A percentile compares a stretch with the other conserved stretches of the same genome.
Evolutionary conservation across 148 eudicot genomes (phyloP).

Genomic region (Salicornia ramosissima): DNA sequence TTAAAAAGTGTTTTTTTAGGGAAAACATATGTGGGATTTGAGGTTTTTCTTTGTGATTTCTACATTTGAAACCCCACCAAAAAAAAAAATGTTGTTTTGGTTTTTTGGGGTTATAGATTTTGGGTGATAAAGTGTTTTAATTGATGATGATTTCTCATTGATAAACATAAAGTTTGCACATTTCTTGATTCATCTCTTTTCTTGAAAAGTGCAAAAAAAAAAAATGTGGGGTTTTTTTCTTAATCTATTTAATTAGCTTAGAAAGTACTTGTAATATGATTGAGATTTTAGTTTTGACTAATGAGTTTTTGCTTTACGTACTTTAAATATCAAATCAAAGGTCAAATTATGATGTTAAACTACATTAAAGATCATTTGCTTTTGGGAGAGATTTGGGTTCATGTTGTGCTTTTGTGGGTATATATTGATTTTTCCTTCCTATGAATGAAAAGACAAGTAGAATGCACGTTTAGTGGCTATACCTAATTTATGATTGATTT

Average conservation of each 20-base stretch:
- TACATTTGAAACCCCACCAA: neutral
- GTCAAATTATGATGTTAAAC: conserved; percentile 11
- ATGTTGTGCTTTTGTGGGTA: conserved; percentile 6
- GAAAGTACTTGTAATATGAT: neutral
- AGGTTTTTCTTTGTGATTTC: conserved; percentile 23
- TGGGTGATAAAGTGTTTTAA: conserved; percentile 2
- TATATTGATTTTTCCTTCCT: neutral
- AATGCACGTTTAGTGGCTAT: conserved; percentile 12
- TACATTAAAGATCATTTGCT: conserved; percentile 6
- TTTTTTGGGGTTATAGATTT: neutral
- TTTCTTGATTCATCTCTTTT: conserved; percentile 3
- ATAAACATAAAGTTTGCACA: neutral
- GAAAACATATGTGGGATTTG: conserved; percentile 39
- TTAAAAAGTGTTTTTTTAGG: neutral
- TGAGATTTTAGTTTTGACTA: neutral
- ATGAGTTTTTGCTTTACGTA: neutral
- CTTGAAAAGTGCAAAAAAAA: conserved; percentile 8
- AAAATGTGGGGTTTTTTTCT: neutral
- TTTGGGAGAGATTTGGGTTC: conserved; percentile 1
- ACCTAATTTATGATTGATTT: conserved; percentile 17
- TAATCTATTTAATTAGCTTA: neutral
- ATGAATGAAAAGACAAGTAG: conserved; percentile 12
- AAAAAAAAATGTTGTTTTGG: neutral
- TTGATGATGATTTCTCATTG: conserved; percentile 14
- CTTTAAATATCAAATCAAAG: conserved; percentile 16